phyloP scores from a whole-genome alignment of 306 rosid genomes.

The Trifolium repens region DNA sequence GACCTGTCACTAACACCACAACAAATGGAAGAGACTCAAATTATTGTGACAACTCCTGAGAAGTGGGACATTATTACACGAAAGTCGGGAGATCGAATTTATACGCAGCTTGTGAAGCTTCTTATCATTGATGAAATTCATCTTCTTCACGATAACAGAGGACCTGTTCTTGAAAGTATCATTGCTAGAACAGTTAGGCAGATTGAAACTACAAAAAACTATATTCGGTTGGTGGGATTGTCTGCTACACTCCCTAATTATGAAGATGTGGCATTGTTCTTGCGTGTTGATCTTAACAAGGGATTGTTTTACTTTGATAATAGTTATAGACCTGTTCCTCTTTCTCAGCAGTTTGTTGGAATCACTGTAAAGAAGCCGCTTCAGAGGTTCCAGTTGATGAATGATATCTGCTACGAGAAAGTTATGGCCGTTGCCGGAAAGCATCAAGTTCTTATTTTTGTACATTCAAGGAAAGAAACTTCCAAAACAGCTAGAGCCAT shows the following conservation, averaged over 20 bases:
- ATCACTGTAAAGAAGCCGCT: constrained; percentile 89
- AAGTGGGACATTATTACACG: constrained; percentile 99
- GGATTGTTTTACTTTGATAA: constrained; percentile 87
- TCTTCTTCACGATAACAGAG: constrained; percentile 96
- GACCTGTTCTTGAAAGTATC: constrained; percentile 97
- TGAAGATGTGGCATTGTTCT: constrained; percentile 85
- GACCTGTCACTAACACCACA: constrained; percentile 85
- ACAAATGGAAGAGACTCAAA: constrained; percentile 94
- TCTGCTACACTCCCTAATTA: constrained; percentile 95
- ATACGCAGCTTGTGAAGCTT: constrained; percentile 88
- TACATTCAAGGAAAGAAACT: constrained; percentile 94
- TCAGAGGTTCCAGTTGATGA: constrained; percentile 98
- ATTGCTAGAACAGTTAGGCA: constrained; percentile 96
- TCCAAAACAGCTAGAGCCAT: constrained; percentile 96
- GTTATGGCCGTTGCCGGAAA: constrained; percentile 92
- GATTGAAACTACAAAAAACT: constrained; percentile 87
- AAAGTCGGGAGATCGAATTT: constrained; percentile 93
- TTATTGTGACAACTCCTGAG: constrained; percentile 97
- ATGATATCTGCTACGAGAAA: constrained; percentile 91
- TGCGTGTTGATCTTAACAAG: constrained; percentile 73
- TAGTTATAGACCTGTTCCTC: constrained; percentile 97
- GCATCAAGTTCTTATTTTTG: constrained; percentile 95
- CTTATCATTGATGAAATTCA: constrained; percentile 94
- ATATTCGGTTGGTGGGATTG: constrained; percentile 90
- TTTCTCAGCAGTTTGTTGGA: constrained; percentile 92